These are phyloP conservation scores for Verticillium tricorpus DNA, from an alignment of 2,329 filamentous ascomycete species.

Conservation along the genomic window DNA sequence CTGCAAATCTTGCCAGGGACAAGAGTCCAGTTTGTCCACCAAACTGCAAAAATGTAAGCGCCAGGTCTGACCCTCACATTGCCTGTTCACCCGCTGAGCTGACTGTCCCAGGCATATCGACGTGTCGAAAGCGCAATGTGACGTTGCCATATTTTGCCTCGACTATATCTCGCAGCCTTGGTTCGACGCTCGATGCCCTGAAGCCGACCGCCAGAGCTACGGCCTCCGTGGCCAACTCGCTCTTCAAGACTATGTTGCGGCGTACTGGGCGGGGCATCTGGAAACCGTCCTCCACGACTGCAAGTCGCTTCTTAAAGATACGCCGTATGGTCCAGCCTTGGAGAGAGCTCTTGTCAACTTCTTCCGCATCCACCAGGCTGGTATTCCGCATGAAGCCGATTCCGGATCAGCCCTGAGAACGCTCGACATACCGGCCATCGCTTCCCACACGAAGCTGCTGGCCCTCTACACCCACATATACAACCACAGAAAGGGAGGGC, in stretches of 20 bases:
- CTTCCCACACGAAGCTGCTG: constrained; percentile 12
- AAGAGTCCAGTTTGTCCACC: constrained; percentile 32
- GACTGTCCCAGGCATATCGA: constrained; percentile 19
- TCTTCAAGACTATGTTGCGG: constrained; percentile 32
- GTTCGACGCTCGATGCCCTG: constrained; percentile 18
- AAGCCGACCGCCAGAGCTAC: constrained; percentile 7
- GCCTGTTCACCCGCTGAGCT: constrained; percentile 14
- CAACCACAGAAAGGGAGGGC: constrained; percentile 12
- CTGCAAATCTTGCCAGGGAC: constrained; percentile 25
- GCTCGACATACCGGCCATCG: not conserved
- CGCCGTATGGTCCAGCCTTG: not conserved
- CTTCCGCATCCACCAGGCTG: not conserved
- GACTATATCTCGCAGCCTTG: constrained; percentile 27
- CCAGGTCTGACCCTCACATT: not conserved
- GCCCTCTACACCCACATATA: constrained; percentile 16
- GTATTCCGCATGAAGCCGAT: not conserved
- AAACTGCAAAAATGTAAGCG: constrained; percentile 21
- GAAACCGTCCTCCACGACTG: constrained; percentile 14
- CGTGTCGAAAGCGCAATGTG: constrained; percentile 19
- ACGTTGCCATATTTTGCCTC: constrained; percentile 26
- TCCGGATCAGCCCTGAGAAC: not conserved
- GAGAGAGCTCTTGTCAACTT: not conserved
- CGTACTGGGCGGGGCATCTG: constrained; percentile 29
- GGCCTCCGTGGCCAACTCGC: constrained; percentile 23
- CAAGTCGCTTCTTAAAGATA: not conserved